Percentiles rank a stretch among this genome's conserved stretches.
These are phyloP conservation scores for Jatropha podagrica DNA, from an alignment of 441 rosid species.

Conservation along the genomic window DNA sequence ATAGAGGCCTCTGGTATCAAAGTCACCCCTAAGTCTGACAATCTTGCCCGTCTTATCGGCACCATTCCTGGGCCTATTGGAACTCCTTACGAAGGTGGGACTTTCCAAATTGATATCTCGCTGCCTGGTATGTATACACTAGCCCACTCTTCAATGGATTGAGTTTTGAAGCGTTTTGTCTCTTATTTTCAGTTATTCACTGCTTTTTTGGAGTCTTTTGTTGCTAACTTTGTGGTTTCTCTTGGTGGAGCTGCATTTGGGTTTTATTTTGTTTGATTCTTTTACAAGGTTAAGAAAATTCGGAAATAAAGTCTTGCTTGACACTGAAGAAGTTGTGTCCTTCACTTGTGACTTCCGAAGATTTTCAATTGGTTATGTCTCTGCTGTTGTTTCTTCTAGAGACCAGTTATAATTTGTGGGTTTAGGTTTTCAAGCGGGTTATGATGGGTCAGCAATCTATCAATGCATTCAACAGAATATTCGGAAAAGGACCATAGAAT, in stretches of 20 bases:
- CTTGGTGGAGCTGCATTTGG: not conserved
- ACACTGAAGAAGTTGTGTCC: not conserved
- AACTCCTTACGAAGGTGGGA: constrained; percentile 97
- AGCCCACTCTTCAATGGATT: no score
- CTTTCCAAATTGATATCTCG: constrained; percentile 83
- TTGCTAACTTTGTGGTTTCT: constrained; percentile 2
- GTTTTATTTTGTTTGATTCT: not conserved
- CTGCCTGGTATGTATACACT: constrained; percentile 54
- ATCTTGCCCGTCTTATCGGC: constrained; percentile 72
- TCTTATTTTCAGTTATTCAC: not conserved
- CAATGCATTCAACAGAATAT: not conserved
- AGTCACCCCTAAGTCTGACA: constrained; percentile 72
- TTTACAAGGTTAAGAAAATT: constrained; percentile 1
- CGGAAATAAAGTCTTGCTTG: not conserved
- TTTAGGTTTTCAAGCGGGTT: not conserved
- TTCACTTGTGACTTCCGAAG: not conserved
- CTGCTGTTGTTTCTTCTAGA: not conserved
- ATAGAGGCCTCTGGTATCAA: constrained; percentile 67
- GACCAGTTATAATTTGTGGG: not conserved
- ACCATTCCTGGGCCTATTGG: constrained; percentile 85
- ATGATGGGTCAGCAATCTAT: not conserved
- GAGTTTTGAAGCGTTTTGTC: no score
- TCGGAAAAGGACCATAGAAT: not conserved
- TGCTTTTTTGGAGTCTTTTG: not conserved
- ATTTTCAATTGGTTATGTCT: not conserved